These are phyloP conservation scores for Pulveroboletus sp. DNA, from an alignment of 768 basidiomycete species.

Conservation along the genomic window DNA sequence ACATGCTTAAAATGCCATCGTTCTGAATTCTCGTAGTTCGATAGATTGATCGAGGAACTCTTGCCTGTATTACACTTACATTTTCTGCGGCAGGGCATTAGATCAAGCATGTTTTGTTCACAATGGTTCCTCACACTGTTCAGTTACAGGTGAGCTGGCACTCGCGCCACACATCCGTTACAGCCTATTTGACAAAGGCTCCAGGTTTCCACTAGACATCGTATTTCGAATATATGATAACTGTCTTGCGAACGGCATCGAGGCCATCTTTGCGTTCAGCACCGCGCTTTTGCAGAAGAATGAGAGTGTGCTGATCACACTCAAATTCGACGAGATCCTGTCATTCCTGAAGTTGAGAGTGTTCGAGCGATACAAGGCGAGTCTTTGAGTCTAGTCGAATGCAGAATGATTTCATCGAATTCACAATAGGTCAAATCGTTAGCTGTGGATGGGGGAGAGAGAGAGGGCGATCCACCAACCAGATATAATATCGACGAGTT, in stretches of 20 bases:
- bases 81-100: conserved; percentile 89
- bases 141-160: conserved; percentile 70
- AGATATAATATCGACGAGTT: conserved; percentile 75
- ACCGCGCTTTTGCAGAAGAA: conserved; percentile 83
- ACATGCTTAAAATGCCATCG: conserved; percentile 2
- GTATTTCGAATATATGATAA: conserved; percentile 97
- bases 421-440: conserved; percentile 24
- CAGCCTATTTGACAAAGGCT: not conserved
- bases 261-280: conserved; percentile 95
- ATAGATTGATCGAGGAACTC: conserved; percentile 88
- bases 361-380: conserved; percentile 76
- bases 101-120: conserved; percentile 97
- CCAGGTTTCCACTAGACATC: conserved; percentile 87
- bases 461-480: conserved; percentile 13
- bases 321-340: conserved; percentile 92
- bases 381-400: not conserved
- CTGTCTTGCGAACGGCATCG: conserved; percentile 93
- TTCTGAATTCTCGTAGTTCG: conserved; percentile 57
- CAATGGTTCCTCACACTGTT: conserved; percentile 99
- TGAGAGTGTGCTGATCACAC: conserved; percentile 66
- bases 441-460: conserved; percentile 26
- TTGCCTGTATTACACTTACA: conserved; percentile 91
- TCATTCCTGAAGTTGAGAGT: conserved; percentile 75
- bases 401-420: not conserved
- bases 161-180: not conserved